phyloP scores from a whole-genome alignment of 2,329 filamentous ascomycete species.

The Tricladium varicosporioides region DNA sequence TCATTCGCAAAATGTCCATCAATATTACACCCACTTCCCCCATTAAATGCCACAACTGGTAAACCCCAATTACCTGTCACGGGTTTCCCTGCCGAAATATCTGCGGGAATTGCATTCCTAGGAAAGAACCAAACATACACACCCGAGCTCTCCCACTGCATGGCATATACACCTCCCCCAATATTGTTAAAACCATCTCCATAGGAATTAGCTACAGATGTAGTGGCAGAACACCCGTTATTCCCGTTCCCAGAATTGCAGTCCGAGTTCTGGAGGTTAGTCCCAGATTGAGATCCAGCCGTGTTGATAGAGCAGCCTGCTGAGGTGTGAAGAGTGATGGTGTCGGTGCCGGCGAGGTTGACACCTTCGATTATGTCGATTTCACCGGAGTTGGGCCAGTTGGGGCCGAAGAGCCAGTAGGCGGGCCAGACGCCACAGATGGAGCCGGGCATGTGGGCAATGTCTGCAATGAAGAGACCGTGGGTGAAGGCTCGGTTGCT shows the following conservation, averaged over 20 bases:
- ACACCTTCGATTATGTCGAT: constrained; percentile 67
- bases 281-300: constrained; percentile 41
- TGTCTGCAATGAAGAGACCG: constrained; percentile 69
- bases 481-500: constrained; percentile 62
- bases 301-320: constrained; percentile 43
- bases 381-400: constrained; percentile 64
- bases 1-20: constrained; percentile 64
- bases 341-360: constrained; percentile 57
- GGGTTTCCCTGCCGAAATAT: constrained; percentile 57
- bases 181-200: constrained; percentile 65
- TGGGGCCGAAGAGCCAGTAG: constrained; percentile 54
- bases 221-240: constrained; percentile 35
- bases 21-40: constrained; percentile 62
- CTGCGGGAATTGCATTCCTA: constrained; percentile 59
- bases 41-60: constrained; percentile 66
- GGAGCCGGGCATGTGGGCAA: constrained; percentile 70
- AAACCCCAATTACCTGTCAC: constrained; percentile 65
- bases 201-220: constrained; percentile 46
- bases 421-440: constrained; percentile 73
- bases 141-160: constrained; percentile 65
- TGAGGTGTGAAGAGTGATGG: constrained; percentile 61
- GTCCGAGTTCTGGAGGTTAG: constrained; percentile 38
- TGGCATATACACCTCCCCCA: constrained; percentile 67
- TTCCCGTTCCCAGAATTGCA: constrained; percentile 49
- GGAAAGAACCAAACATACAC: constrained; percentile 79